Base-by-base conservation (phyloP, 1,284 basidiomycete species). In the Sporisorium graminicola region DNA sequence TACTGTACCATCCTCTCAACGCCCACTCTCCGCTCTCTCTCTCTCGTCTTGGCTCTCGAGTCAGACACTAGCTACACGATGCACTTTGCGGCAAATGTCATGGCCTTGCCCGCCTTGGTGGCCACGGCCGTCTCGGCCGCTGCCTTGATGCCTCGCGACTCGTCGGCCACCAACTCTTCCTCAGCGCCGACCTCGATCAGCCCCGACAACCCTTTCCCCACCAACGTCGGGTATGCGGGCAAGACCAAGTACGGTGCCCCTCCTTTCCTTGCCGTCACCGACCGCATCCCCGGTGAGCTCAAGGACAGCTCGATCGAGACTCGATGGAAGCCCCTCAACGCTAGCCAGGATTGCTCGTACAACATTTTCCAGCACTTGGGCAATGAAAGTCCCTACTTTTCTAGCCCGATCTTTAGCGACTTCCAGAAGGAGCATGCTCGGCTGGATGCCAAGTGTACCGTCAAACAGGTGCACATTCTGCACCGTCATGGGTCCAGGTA, bases 211-310 rank as follows among this genome's bases (percentile, higher is more conserved):
- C 61, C 74, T 0, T 84, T 79, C 66, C 82, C 82, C 27, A 84
- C 82, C 52, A 74, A 81, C 58, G 77, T 84, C 31, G 81, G 82
- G n/a, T 79, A 75, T 57, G 46, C 65, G 3, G 81, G 82, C 49
- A 68, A 54, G 18, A 27, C 46, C 55, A 70, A 68, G 50, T 22
- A 55, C n/a, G 81, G 77, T 31, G 35, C 55, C 0, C n/a, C 74
- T 4, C 82, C 82, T 24, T 82, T 83, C 65, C 70, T 82, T 20
- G 82, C 77, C 5, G 68, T 80, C 42, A 59, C 52, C 29, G 79
- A 83, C 59, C 60, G 59, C 14, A 54, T 81, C 33, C 70, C 73
- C 10, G 70, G 72, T 2, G 31, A 78, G 35, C 63, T 71, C 52
- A 71, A 70, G 50, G 61, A 63, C 33, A 58, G 56, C 33, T 60